phyloP scores from a whole-genome alignment of 768 basidiomycete genomes.

The Lepiota brunneoincarnata region DNA sequence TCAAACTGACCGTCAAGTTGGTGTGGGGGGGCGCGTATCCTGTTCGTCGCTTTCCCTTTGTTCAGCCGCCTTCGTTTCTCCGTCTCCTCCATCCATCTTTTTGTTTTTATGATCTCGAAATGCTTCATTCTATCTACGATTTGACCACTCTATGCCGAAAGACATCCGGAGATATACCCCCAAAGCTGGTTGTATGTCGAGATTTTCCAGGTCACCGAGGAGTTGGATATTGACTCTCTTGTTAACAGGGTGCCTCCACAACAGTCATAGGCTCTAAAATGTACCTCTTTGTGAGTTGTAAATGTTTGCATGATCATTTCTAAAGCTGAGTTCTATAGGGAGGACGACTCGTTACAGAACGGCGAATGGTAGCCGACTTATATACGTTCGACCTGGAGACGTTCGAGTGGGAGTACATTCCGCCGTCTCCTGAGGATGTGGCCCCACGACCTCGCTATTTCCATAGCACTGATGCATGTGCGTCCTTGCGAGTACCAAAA shows the following conservation, averaged over 20 bases:
- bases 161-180: constrained; percentile 83
- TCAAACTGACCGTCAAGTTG: constrained; percentile 16
- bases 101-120: constrained; percentile 20
- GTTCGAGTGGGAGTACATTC: constrained; percentile 75
- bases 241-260: constrained; percentile 77
- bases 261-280: constrained; percentile 85
- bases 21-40: constrained; percentile 12
- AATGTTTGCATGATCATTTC: not conserved
- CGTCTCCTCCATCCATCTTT: constrained; percentile 5
- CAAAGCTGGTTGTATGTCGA: constrained; percentile 76
- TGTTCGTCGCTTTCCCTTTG: constrained; percentile 16
- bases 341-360: constrained; percentile 81
- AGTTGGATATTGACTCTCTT: constrained; percentile 8
- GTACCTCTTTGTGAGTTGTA: constrained; percentile 77
- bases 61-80: constrained; percentile 13
- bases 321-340: constrained; percentile 46
- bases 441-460: constrained; percentile 89
- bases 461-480: constrained; percentile 87
- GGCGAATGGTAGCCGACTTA: constrained; percentile 87
- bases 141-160: constrained; percentile 83
- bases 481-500: constrained; percentile 29
- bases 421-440: constrained; percentile 59
- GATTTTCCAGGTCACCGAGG: not conserved
- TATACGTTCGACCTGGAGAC: constrained; percentile 86
- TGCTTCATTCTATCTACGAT: constrained; percentile 83